Conservation (phyloP, 257 asterid genomes). For the Capsicum pubescens region DNA sequence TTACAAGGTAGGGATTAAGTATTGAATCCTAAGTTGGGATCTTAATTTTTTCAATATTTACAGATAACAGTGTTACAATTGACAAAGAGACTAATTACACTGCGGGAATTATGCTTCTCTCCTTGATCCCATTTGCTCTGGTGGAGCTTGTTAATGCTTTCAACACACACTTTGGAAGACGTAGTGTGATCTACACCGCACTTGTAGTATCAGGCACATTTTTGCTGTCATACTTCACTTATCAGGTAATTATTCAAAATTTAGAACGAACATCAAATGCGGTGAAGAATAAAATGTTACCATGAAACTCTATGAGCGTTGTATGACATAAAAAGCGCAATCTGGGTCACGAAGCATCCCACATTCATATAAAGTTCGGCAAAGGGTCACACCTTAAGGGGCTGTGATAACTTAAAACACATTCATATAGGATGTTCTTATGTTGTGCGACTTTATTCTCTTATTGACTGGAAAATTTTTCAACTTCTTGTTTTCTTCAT, state of each 20-base stretch:
- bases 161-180: constrained; percentile 31
- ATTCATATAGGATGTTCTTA: neutral
- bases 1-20: neutral
- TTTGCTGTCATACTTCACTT: constrained; percentile 47
- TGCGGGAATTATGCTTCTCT: constrained; percentile 58
- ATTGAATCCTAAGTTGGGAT: neutral
- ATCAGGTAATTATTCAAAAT: constrained; percentile 43
- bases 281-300: neutral
- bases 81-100: constrained; percentile 55
- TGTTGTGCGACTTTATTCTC: neutral
- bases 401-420: neutral
- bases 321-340: neutral
- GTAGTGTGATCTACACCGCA: constrained; percentile 39
- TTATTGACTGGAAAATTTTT: neutral
- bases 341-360: neutral
- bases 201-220: constrained; percentile 44
- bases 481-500: constrained; percentile 24
- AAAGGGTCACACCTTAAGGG: neutral
- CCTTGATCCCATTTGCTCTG: constrained; percentile 53
- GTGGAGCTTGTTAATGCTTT: constrained; percentile 40
- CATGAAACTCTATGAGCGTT: neutral
- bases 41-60: neutral
- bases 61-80: constrained; percentile 50
- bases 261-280: neutral
- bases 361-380: neutral